phyloP scores from a whole-genome alignment of 2,329 filamentous ascomycete species.

The Diaporthe sp. region DNA sequence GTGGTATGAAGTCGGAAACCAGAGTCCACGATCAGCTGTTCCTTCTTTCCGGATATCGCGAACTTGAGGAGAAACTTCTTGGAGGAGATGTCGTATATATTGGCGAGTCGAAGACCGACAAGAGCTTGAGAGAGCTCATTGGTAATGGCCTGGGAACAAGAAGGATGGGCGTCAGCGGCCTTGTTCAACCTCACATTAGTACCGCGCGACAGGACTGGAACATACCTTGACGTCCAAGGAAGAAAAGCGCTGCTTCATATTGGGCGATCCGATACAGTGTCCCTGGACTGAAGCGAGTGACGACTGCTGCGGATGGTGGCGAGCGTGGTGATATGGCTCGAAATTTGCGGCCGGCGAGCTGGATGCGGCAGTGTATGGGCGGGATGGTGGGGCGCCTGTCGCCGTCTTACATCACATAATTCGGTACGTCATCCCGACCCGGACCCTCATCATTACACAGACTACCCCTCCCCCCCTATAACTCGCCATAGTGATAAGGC shows the following conservation, averaged over 20 bases:
- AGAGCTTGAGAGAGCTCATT: constrained; percentile 88
- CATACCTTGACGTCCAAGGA: constrained; percentile 81
- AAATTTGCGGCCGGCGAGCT: constrained; percentile 33
- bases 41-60: constrained; percentile 87
- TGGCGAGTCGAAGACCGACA: constrained; percentile 84
- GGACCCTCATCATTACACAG: background rate
- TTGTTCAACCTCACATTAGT: background rate
- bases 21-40: constrained; percentile 92
- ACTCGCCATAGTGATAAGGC: background rate
- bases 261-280: constrained; percentile 42
- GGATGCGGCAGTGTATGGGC: constrained; percentile 20
- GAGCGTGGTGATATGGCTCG: background rate
- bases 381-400: constrained; percentile 20
- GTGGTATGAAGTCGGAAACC: constrained; percentile 97
- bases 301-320: background rate
- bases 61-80: constrained; percentile 97
- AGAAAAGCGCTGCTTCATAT: constrained; percentile 85
- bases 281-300: background rate
- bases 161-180: background rate
- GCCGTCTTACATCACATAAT: constrained; percentile 14
- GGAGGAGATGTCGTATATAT: constrained; percentile 96
- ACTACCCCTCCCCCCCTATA: background rate
- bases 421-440: constrained; percentile 29
- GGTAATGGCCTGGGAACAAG: constrained; percentile 80
- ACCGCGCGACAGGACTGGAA: background rate